Percentiles rank a stretch among this genome's conserved stretches.
Evolutionary conservation across 495 filamentous ascomycete genomes (phyloP).

Genomic region (Podospora australis): DNA sequence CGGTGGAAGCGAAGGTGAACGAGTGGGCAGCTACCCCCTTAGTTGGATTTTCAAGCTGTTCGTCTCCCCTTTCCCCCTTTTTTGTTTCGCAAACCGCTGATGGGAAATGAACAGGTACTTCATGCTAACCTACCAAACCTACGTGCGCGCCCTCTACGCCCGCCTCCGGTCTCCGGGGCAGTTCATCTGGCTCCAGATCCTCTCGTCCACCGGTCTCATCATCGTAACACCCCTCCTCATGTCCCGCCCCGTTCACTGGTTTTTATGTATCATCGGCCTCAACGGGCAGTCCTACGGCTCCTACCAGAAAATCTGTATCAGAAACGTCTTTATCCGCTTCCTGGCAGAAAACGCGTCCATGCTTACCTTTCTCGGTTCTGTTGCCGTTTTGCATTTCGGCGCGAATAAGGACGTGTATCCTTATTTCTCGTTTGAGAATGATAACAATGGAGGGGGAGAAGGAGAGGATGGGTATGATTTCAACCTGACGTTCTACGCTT

Average conservation of each 20-base stretch:
- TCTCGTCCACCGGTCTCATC: constrained; percentile 52
- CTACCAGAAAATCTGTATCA: constrained; percentile 54
- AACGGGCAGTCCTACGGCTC: constrained; percentile 49
- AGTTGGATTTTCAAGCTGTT: constrained; percentile 60
- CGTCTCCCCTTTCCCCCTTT: constrained; percentile 11
- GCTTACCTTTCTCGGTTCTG: constrained; percentile 55
- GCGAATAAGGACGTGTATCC: constrained; percentile 55
- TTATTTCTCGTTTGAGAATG: constrained; percentile 53
- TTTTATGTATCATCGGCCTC: constrained; percentile 40
- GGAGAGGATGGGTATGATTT: constrained; percentile 46
- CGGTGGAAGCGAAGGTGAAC: constrained; percentile 49
- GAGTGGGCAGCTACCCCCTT: constrained; percentile 57
- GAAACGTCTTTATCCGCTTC: constrained; percentile 57
- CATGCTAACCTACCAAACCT: constrained; percentile 60
- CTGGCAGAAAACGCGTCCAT: constrained; percentile 59
- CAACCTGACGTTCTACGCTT: constrained; percentile 51
- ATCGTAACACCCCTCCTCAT: constrained; percentile 54
- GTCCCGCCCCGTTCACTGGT: constrained; percentile 48
- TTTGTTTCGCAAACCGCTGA: background rate
- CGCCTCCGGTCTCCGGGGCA: constrained; percentile 52
- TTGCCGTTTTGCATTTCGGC: constrained; percentile 56
- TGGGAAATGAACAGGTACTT: constrained; percentile 47
- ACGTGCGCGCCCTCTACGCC: constrained; percentile 62
- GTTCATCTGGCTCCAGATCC: constrained; percentile 52
- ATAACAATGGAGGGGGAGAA: too few relatives aligned